phyloP scores from a whole-genome alignment of 164 flowering plant genomes.

The Magnolia sinica region DNA sequence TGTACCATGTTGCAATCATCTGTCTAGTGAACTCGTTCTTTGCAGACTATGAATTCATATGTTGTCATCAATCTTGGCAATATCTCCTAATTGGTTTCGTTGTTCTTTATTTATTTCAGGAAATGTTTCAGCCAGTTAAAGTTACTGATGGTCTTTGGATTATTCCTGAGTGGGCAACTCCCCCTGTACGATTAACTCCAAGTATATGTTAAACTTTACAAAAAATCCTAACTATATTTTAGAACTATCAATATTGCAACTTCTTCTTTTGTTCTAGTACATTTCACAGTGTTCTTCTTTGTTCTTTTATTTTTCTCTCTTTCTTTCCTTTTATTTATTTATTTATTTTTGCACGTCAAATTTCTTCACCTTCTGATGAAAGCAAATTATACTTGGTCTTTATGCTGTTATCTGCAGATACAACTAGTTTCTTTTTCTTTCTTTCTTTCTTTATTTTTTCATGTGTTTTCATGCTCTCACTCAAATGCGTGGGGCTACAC shows the following conservation, averaged over 20 bases:
- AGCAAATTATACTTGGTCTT: neutral
- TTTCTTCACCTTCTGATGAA: neutral
- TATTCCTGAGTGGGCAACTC: slow-evolving; percentile 82
- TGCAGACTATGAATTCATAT: neutral
- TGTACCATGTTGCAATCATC: neutral
- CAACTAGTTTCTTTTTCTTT: neutral
- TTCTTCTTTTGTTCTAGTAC: too few species aligned
- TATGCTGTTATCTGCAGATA: neutral
- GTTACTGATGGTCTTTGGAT: slow-evolving; percentile 71
- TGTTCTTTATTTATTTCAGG: slow-evolving; percentile 43
- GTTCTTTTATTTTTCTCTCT: neutral
- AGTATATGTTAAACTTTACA: slow-evolving; percentile 5
- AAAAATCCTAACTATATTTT: neutral
- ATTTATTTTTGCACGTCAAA: neutral
- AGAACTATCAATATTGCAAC: neutral
- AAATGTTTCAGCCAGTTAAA: slow-evolving; percentile 76
- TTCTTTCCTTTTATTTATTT: neutral
- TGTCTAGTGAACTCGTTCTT: neutral
- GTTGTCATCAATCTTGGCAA: neutral
- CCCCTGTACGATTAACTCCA: slow-evolving; percentile 53
- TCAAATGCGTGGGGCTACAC: too few species aligned
- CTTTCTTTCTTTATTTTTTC: neutral
- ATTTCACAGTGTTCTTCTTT: too few species aligned
- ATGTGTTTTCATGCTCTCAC: too few species aligned
- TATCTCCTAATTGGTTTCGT: slow-evolving; percentile 3